Percentiles rank a stretch among this genome's conserved stretches.
Conservation (phyloP, 106 monocot genomes). For the Alisma plantagoaquatica region DNA sequence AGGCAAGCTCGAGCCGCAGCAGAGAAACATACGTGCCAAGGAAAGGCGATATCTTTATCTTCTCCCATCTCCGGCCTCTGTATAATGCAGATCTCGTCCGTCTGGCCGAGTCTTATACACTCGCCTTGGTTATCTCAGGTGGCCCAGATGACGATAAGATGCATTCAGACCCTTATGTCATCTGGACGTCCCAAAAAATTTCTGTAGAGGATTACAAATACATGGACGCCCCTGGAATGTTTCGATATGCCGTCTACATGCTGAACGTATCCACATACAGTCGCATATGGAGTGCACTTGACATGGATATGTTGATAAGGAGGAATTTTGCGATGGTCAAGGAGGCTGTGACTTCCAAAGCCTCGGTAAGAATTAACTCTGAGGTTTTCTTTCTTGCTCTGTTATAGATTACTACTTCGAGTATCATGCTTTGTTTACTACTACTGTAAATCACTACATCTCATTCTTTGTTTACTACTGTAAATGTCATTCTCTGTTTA, state of each 20-base stretch:
- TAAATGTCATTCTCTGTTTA: no score
- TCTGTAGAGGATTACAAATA: not conserved
- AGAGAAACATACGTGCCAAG: conserved; percentile 17
- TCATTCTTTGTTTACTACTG: not conserved
- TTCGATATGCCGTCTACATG: conserved; percentile 16
- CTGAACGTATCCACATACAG: conserved; percentile 19
- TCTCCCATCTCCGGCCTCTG: conserved; percentile 12
- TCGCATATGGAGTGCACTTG: conserved; percentile 40
- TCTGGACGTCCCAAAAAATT: conserved; percentile 1
- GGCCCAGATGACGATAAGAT: conserved; percentile 6
- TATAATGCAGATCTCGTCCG: conserved; percentile 11
- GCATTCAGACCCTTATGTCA: not conserved
- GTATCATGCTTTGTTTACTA: no score
- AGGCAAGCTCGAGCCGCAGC: not conserved
- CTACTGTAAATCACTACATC: no score
- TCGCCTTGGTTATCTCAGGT: conserved; percentile 14
- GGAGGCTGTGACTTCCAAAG: not conserved
- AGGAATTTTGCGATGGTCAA: not conserved
- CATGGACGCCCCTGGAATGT: no score
- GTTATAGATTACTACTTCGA: no score
- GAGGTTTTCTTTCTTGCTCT: not conserved
- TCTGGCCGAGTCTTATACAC: conserved; percentile 6
- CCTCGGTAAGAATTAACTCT: not conserved
- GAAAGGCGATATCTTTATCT: conserved; percentile 17
- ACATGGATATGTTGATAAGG: no score